phyloP scores from a whole-genome alignment of 2,329 filamentous ascomycete species.

The Metarhizium brunneum region DNA sequence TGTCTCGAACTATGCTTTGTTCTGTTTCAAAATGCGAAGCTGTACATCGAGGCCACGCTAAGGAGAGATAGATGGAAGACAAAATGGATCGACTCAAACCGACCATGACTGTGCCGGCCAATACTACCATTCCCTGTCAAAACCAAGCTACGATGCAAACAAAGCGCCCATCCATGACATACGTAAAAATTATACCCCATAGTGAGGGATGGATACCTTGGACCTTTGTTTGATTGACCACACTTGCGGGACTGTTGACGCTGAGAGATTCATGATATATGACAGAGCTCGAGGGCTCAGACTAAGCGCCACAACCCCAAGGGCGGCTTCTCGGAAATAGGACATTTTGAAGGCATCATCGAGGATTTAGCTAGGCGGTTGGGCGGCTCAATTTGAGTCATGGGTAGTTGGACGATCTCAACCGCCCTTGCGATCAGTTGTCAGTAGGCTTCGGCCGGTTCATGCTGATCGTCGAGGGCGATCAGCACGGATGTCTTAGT shows the following conservation, averaged over 20 bases:
- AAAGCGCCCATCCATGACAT: not conserved
- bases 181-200: no score
- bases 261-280: no score
- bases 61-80: not conserved
- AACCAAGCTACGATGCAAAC: not conserved
- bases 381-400: no score
- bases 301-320: no score
- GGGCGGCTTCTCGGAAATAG: no score
- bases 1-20: no score
- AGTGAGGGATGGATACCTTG: no score
- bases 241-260: no score
- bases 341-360: no score
- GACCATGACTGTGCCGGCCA: not conserved
- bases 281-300: no score
- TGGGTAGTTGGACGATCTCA: not conserved
- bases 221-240: no score
- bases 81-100: not conserved
- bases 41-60: not conserved
- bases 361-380: no score
- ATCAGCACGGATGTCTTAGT: not conserved
- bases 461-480: not conserved
- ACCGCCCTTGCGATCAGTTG: not conserved
- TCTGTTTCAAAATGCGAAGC: not conserved
- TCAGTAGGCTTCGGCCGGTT: not conserved
- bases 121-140: not conserved